Evolutionary conservation across 345 rosid genomes (phyloP), one percentile per base, ranked within the genome.

Genomic region (Aquilaria yunnanensis): DNA sequence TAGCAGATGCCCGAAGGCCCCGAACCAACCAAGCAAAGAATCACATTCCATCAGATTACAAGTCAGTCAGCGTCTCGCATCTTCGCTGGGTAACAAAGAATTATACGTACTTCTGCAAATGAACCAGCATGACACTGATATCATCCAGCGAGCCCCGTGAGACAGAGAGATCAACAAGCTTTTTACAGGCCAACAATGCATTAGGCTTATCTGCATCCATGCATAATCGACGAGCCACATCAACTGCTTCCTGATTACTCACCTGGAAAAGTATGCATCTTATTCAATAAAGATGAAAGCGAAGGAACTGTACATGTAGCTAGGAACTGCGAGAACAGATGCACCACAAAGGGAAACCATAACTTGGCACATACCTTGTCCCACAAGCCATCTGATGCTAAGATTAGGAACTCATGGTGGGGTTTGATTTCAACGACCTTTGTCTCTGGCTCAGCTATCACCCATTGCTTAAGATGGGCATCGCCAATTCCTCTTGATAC

Each of bases 321-420:
- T 37, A 9, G 2, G 43, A 37, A 37, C 7, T 37, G 43, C 8
- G 8, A 37, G 43, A 37, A 37, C 43, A 23, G 23, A 23, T 23
- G 23, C 23, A 23, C 23, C 23, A 23, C 23, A 23, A 23, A 23
- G 23, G 23, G 23, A 23, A 23, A 23, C 23, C 23, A 37, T 37
- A 37, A 37, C 5, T 9, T 1, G 43, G 3, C 43, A 37, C 43
- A 37, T 37, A 92, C 98, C 97, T 83, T 93, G 51, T 90, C 91
- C 98, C 98, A 93, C n/a, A 93, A 74, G 13, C 98, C 98, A 53
- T 93, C 98, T 1, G 98, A 93, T n/a, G 96, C 97, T 59, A 93
- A 70, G 66, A 93, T 90, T 75, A 93, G 74, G 81, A 90, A 86
- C 75, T 93, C 97, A 2, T 71, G 60, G 10, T 79, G 86, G 0